Percentiles rank a stretch among this genome's conserved stretches.
phyloP scores from a whole-genome alignment of 495 filamentous ascomycete genomes.

The Penicillium canescens region DNA sequence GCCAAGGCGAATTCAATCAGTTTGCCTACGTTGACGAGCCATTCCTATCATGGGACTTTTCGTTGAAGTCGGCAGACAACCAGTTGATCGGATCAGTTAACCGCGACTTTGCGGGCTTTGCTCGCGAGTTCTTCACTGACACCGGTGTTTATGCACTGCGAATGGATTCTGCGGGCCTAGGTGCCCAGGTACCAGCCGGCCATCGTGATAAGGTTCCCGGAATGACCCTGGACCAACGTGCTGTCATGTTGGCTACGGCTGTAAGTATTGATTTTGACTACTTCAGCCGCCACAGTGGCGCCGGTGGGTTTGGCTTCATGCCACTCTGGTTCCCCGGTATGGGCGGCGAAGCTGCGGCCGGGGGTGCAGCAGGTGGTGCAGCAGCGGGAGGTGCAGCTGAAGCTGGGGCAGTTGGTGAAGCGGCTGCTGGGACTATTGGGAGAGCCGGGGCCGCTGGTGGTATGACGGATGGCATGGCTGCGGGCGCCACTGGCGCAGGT shows the following conservation, averaged over 20 bases:
- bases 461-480: slow-evolving; percentile 41
- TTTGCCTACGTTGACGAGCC: slow-evolving; percentile 64
- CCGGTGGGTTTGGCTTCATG: slow-evolving; percentile 53
- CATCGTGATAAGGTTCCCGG: slow-evolving; percentile 32
- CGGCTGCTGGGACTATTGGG: slow-evolving; percentile 34
- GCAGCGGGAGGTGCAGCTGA: slow-evolving; percentile 33
- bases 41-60: slow-evolving; percentile 60
- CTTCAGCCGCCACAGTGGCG: slow-evolving; percentile 60
- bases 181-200: slow-evolving; percentile 32
- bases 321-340: slow-evolving; percentile 60
- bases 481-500: slow-evolving; percentile 53
- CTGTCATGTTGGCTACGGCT: slow-evolving; percentile 71
- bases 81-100: slow-evolving; percentile 62
- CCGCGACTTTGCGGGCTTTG: slow-evolving; percentile 67
- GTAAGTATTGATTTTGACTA: slow-evolving; percentile 75
- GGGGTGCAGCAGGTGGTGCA: slow-evolving; percentile 40
- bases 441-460: slow-evolving; percentile 32
- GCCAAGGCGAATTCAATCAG: slow-evolving; percentile 53
- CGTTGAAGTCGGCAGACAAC: slow-evolving; percentile 47
- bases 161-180: slow-evolving; percentile 62
- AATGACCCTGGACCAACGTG: slow-evolving; percentile 71
- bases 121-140: slow-evolving; percentile 71
- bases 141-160: slow-evolving; percentile 69
- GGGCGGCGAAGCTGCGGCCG: slow-evolving; percentile 49
- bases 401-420: slow-evolving; percentile 38